phyloP scores from a whole-genome alignment of 75 land plant species.

The Pseudotsuga menziesii region DNA sequence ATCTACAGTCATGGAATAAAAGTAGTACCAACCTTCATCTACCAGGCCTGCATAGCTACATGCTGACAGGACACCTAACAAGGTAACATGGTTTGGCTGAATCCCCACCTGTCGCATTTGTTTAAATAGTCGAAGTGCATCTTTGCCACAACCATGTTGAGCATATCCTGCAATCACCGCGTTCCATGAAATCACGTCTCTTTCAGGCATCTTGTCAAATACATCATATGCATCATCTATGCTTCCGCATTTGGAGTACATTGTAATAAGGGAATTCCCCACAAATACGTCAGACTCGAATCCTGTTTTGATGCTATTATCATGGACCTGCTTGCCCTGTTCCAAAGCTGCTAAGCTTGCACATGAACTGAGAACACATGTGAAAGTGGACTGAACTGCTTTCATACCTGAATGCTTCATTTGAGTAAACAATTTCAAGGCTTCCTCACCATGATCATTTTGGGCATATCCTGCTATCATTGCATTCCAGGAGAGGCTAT shows the following conservation, averaged over 20 bases:
- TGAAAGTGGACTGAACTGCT: conserved; percentile 46
- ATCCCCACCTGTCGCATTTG: conserved; percentile 31
- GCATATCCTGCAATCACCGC: conserved; percentile 46
- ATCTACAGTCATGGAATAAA: conserved; percentile 21
- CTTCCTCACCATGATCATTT: conserved; percentile 21
- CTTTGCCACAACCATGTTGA: conserved; percentile 31
- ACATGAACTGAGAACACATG: conserved; percentile 40
- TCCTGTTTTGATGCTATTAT: conserved; percentile 16
- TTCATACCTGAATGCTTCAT: conserved; percentile 27
- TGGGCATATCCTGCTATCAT: conserved; percentile 37
- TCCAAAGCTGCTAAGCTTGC: conserved; percentile 36
- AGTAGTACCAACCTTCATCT: conserved; percentile 30
- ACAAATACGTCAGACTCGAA: conserved; percentile 29
- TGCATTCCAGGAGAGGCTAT: conserved; percentile 51
- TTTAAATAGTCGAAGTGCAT: conserved; percentile 23
- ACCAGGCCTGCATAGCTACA: conserved; percentile 38
- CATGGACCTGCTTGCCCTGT: conserved; percentile 34
- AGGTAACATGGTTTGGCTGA: conserved; percentile 40
- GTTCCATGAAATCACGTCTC: conserved; percentile 52
- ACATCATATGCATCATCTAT: conserved; percentile 31
- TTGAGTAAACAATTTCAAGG: conserved; percentile 19
- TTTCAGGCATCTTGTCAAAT: conserved; percentile 21
- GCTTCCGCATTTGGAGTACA: conserved; percentile 62
- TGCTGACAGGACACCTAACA: conserved; percentile 28
- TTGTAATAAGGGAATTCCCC: conserved; percentile 35